Evolutionary conservation across 805 yeast genomes (phyloP).

Genomic region (Ogataea ganodermae): DNA sequence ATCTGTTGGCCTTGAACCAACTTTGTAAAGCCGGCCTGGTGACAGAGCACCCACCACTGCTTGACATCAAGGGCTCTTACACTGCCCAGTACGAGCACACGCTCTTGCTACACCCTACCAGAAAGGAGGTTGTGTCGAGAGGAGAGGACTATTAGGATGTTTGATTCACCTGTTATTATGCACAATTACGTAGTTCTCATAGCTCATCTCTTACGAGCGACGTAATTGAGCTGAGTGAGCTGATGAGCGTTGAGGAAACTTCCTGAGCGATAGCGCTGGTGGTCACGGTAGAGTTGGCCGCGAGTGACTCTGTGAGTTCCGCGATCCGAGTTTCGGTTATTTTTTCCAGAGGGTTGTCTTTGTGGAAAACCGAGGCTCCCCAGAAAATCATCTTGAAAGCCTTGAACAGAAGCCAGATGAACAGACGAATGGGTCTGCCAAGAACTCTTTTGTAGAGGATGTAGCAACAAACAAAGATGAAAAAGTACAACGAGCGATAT

Average conservation of each 20-base stretch:
- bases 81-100: conserved; percentile 99
- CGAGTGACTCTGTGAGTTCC: background rate
- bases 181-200: background rate
- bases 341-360: background rate
- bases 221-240: conserved; percentile 1
- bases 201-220: conserved; percentile 15
- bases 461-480: conserved; percentile 48
- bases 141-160: conserved; percentile 83
- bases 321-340: conserved; percentile 1
- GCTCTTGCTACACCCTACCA: conserved; percentile 81
- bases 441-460: conserved; percentile 52
- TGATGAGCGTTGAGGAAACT: background rate
- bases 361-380: conserved; percentile 15
- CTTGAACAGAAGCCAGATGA: conserved; percentile 50
- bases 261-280: background rate
- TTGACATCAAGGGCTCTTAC: conserved; percentile 79
- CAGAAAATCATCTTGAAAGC: conserved; percentile 29
- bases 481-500: conserved; percentile 48
- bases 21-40: conserved; percentile 86
- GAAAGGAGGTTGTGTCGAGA: conserved; percentile 90
- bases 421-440: conserved; percentile 43
- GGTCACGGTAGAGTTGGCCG: background rate
- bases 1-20: conserved; percentile 80
- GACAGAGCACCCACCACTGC: conserved; percentile 91
- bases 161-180: background rate